Base-by-base conservation (phyloP, 1,139 yeast genomes). In the Nakaseomyces delphensis region DNA sequence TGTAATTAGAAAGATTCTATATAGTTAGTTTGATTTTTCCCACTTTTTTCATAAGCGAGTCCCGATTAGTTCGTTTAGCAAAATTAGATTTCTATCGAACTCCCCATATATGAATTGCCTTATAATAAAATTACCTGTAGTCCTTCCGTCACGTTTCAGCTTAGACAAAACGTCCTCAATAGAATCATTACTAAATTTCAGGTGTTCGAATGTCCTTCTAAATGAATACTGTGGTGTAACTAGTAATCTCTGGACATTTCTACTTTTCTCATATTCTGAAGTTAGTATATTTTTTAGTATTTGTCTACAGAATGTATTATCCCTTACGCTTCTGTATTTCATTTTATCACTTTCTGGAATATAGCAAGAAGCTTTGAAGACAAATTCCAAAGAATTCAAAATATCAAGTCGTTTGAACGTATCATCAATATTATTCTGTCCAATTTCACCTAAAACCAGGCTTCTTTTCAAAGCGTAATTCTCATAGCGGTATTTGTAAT, bases 261-360 rank as follows among this genome's bases (percentile, higher is more conserved):
- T 31, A 7, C 32, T 25, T 38, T 54, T 56, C 33, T 55, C 52
- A 43, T 46, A 56, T 37, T 58, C 60, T 29, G 53, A 40, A 1
- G 61, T 51, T 13, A 59, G 38, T 14, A 59, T 23, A 41, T 59
- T 60, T 40, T 57, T 59, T 15, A 59, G 30, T 6, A 60, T 49
- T 31, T 49, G 53, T 15, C 49, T 49, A 33, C 59, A 56, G 13
- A 38, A 32, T 6, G 47, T 40, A 24, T 51, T 48, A 19, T 53
- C 57, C 19, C 43, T 41, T 20, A 45, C 47, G 10, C 47, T 15
- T 7, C 36, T 40, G 19, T 32, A 28, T 20, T 42, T 43, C 3
- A 14, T n/a, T 7, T n/a, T 23, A 10, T 43, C 25, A 2, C 46
- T 35, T 43, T 47, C 44, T 0, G 51, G 42, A 13, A 41, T 11